Evolutionary conservation across 75 land plant genomes (phyloP), one percentile per base, ranked within the genome.

Genomic region (Cryptomeria japonica): DNA sequence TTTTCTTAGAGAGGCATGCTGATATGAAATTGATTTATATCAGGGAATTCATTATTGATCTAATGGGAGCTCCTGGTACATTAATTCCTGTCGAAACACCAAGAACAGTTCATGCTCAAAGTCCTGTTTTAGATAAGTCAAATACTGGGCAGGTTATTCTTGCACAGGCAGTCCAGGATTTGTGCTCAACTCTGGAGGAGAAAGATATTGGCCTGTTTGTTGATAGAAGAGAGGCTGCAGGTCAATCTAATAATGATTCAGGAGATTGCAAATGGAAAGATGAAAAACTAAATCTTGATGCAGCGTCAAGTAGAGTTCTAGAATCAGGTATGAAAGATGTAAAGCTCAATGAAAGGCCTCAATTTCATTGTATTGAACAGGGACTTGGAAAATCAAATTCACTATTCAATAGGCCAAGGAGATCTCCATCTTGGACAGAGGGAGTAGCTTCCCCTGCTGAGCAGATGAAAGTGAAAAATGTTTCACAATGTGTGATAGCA

Each of bases 1-100:
- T 75, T 34, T 25, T 1, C 34, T 31, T 75, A 32, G 84, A 39
- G 84, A 49, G 42, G 37, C 9, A 79, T 80, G 51, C 83, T 89
- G 41, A 89, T 68, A 58, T 31, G 36, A 0, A 51, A 41, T 84
- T 85, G 70, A 51, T 42, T 82, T 41, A 37, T 78, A 87, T 87
- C 97, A 97, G 98, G 87, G 98, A 97, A 87, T 96, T 88, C 55
- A 97, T 97, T 83, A 91, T 97, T 80, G 98, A 97, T 91, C 91
- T 97, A 10, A 97, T 97, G 98, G 98, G 98, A 86, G 98, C 97
- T 90, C 98, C 98, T 2, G 98, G 98, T 11, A 70, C 96, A 0
- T 75, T 97, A 39, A 94, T 97, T 91, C 98, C 98, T 55, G 85
- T 96, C 70, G 98, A 97, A 80, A 88, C 89, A 79, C 91, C 95